Evolutionary conservation across 2,329 filamentous ascomycete species (phyloP).

Genomic region (Hortaea sp.): DNA sequence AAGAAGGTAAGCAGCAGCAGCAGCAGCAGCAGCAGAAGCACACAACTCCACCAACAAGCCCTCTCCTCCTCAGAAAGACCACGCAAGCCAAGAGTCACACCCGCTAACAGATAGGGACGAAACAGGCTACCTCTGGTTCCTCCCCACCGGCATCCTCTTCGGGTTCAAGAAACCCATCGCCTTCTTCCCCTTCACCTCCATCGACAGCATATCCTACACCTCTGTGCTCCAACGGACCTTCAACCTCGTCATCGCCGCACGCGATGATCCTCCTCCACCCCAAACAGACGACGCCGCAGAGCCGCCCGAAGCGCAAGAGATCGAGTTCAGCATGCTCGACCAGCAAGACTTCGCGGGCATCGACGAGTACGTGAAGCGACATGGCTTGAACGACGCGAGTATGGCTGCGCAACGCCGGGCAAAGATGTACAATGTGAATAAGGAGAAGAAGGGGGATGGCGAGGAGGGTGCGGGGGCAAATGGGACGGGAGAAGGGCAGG

Average conservation of each 20-base stretch:
- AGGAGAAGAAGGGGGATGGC: constrained; percentile 19
- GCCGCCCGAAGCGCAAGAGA: constrained; percentile 43
- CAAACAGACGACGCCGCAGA: constrained; percentile 2
- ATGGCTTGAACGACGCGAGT: constrained; percentile 53
- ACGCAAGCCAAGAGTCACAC: background rate
- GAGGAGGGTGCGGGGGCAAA: constrained; percentile 7
- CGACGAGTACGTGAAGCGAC: constrained; percentile 51
- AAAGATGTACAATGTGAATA: constrained; percentile 48
- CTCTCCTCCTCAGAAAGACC: background rate
- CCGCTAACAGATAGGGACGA: background rate
- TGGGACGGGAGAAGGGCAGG: constrained; percentile 9
- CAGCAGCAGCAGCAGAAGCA: background rate
- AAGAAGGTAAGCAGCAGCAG: constrained; percentile 42
- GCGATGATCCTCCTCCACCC: constrained; percentile 1
- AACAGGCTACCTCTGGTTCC: constrained; percentile 53
- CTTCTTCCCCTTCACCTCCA: constrained; percentile 50
- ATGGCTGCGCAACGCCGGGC: constrained; percentile 51
- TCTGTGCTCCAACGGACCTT: constrained; percentile 56
- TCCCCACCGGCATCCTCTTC: constrained; percentile 51
- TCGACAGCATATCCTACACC: constrained; percentile 53
- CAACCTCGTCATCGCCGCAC: constrained; percentile 47
- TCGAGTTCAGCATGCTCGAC: constrained; percentile 57
- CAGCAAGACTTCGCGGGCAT: constrained; percentile 54
- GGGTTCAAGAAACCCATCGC: constrained; percentile 57
- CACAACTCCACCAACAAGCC: background rate